Evolutionary conservation across 176 grass and related monocot species (phyloP).

Genomic region (Phragmites australis): DNA sequence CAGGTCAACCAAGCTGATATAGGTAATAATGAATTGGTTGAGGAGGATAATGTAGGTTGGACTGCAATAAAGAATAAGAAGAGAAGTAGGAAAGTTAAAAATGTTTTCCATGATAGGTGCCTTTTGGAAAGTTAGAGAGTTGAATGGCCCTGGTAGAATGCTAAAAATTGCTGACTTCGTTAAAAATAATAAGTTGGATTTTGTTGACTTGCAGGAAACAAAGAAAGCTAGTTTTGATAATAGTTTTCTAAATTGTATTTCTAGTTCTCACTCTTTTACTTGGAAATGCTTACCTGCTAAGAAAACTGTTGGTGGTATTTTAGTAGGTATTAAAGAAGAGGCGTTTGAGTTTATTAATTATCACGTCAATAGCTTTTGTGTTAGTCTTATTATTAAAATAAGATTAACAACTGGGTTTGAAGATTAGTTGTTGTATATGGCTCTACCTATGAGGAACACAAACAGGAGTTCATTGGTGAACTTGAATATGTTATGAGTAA

Average conservation of each 20-base stretch:
- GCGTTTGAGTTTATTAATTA: neutral
- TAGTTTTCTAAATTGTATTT: neutral
- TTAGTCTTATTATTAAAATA: neutral
- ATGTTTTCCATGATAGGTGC: neutral
- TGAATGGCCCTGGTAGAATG: neutral
- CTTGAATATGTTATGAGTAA: neutral
- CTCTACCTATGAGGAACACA: neutral
- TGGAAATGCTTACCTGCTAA: neutral
- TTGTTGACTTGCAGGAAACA: neutral
- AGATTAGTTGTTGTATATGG: neutral
- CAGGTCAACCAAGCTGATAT: no score
- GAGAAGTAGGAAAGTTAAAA: neutral
- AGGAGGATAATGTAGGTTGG: neutral
- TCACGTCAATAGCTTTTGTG: neutral
- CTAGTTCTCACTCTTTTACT: neutral
- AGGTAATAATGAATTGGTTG: no score
- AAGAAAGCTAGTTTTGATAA: neutral
- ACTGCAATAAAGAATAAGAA: neutral
- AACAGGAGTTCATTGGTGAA: neutral
- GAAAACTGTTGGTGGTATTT: neutral
- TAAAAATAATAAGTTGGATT: neutral
- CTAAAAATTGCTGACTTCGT: neutral
- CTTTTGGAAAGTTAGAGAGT: neutral
- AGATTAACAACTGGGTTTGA: neutral
- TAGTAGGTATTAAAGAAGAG: neutral